Percentiles rank a stretch among this genome's conserved stretches.
Conservation (phyloP, 1,284 basidiomycete genomes). For the Xanthoconium separans region DNA sequence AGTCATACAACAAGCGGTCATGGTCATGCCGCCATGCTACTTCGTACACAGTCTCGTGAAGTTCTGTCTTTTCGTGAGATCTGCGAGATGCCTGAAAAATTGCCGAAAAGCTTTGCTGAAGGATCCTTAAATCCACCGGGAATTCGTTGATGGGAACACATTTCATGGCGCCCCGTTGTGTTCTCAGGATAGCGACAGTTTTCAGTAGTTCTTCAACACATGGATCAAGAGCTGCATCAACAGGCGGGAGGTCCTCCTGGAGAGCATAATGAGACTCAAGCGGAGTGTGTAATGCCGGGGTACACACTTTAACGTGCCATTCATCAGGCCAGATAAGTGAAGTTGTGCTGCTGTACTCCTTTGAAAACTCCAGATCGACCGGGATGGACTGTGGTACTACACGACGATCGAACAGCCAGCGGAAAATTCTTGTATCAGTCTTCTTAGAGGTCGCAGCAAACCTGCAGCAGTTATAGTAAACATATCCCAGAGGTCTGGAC, state of each 20-base stretch:
- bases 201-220: conserved; percentile 3
- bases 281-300: too few species aligned
- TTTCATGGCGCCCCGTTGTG: neutral
- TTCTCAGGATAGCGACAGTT: neutral
- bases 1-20: conserved; percentile 9
- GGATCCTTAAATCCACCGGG: conserved; percentile 3
- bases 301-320: too few species aligned
- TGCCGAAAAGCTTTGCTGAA: conserved; percentile 6
- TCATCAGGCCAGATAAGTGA: too few species aligned
- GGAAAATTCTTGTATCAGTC: conserved; percentile 2
- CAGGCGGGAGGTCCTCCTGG: conserved; percentile 6
- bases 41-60: neutral
- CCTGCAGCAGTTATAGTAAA: too few species aligned
- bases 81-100: conserved; percentile 11
- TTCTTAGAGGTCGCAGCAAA: conserved; percentile 5
- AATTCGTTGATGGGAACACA: neutral
- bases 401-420: conserved; percentile 7
- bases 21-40: conserved; percentile 10
- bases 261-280: neutral
- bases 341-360: too few species aligned
- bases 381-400: conserved; percentile 2
- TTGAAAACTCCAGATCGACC: neutral
- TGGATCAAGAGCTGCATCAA: conserved; percentile 6
- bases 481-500: too few species aligned
- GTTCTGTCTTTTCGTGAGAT: conserved; percentile 4